Conservation (phyloP, 768 basidiomycete species). For the Rubroboletus satanas region DNA sequence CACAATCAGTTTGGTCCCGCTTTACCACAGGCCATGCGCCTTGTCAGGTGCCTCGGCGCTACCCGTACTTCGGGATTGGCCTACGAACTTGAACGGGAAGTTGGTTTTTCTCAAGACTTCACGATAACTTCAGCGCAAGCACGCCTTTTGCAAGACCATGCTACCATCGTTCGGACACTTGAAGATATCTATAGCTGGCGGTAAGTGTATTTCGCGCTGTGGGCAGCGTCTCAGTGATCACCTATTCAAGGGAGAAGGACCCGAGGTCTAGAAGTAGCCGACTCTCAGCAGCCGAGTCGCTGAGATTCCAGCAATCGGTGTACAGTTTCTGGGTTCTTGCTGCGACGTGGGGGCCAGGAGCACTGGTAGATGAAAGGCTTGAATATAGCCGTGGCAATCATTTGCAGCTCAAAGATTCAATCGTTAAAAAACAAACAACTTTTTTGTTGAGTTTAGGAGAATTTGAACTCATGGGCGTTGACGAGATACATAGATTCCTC, state of each 20-base stretch:
- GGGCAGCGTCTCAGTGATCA: neutral
- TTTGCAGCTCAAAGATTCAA: constrained; percentile 4
- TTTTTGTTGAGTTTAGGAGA: constrained; percentile 11
- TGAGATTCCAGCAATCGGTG: constrained; percentile 28
- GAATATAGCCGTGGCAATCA: neutral
- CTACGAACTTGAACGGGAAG: constrained; percentile 10
- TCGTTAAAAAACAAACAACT: neutral
- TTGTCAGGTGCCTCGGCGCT: constrained; percentile 17
- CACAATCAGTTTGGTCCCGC: constrained; percentile 29
- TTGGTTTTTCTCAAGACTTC: neutral
- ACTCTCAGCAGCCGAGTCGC: constrained; percentile 31
- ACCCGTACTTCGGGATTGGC: neutral
- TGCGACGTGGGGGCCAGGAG: constrained; percentile 2
- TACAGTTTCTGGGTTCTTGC: constrained; percentile 29
- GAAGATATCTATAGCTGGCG: constrained; percentile 41
- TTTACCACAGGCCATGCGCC: constrained; percentile 30
- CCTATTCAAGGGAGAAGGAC: constrained; percentile 34
- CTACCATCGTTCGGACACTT: constrained; percentile 24
- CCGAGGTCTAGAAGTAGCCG: constrained; percentile 29
- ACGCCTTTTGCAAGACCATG: constrained; percentile 22
- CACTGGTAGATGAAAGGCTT: neutral
- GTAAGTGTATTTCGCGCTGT: constrained; percentile 18
- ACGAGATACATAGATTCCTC: constrained; percentile 19
- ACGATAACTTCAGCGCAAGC: constrained; percentile 20
- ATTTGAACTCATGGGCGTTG: constrained; percentile 20